Conservation (phyloP, 1,139 yeast genomes). For the Sugiyamaella japonica region DNA sequence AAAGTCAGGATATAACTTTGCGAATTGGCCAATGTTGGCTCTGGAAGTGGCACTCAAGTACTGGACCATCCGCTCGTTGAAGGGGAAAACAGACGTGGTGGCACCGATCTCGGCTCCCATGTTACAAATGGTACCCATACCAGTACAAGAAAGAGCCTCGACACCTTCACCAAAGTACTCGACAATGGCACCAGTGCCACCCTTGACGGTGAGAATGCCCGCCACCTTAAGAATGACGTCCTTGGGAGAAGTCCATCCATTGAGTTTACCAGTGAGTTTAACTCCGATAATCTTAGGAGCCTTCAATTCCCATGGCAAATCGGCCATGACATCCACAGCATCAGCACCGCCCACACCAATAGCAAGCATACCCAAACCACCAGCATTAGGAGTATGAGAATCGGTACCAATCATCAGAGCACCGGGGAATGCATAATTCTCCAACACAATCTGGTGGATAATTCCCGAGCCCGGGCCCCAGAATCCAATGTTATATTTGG, state of each 20-base stretch:
- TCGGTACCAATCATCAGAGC: slow-evolving; percentile 96
- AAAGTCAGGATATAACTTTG: slow-evolving; percentile 58
- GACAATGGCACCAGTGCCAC: slow-evolving; percentile 98
- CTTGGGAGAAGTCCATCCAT: slow-evolving; percentile 99
- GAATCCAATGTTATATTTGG: slow-evolving; percentile 98
- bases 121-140: slow-evolving; percentile 99
- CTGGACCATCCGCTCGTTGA: slow-evolving; percentile 84
- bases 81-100: slow-evolving; percentile 98
- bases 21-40: slow-evolving; percentile 78
- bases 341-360: slow-evolving; percentile 99
- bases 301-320: slow-evolving; percentile 96
- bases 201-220: slow-evolving; percentile 96
- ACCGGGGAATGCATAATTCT: slow-evolving; percentile 92
- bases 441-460: slow-evolving; percentile 95
- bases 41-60: slow-evolving; percentile 90
- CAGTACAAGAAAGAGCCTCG: slow-evolving; percentile 93
- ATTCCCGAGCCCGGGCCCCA: slow-evolving; percentile 99
- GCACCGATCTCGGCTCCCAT: slow-evolving; percentile 99
- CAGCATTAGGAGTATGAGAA: slow-evolving; percentile 99
- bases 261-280: slow-evolving; percentile 90
- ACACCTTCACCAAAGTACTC: slow-evolving; percentile 99
- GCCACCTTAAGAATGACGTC: slow-evolving; percentile 95
- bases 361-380: slow-evolving; percentile 98
- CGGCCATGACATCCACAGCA: slow-evolving; percentile 97
- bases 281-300: slow-evolving; percentile 98